phyloP scores from a whole-genome alignment of 2,329 filamentous ascomycete genomes.

The Nemania diffusa region DNA sequence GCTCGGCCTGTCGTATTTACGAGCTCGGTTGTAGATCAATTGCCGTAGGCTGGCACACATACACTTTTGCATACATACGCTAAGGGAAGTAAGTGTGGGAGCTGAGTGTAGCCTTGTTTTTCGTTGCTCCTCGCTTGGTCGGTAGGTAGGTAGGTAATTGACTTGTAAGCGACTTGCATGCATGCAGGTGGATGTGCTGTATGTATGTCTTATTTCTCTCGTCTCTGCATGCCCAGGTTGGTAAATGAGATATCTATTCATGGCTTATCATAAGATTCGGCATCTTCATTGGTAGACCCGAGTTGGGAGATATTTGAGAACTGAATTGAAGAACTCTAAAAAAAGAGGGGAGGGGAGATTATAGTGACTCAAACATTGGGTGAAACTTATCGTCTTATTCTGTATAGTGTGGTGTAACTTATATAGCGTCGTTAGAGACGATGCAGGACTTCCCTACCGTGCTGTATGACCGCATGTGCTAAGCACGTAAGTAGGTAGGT shows the following conservation, averaged over 20 bases:
- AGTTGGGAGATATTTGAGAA: not conserved
- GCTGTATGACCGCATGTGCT: not conserved
- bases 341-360: not conserved
- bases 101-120: not conserved
- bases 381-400: not conserved
- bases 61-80: not conserved
- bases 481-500: not conserved
- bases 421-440: not conserved
- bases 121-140: not conserved
- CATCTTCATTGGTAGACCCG: not conserved
- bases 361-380: not conserved
- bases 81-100: not conserved
- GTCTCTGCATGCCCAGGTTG: not conserved
- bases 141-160: constrained; percentile 12
- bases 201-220: not conserved
- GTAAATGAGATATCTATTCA: not conserved
- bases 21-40: not conserved
- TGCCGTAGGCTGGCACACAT: not conserved
- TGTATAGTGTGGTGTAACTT: not conserved
- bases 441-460: not conserved
- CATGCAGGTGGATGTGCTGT: not conserved
- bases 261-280: not conserved
- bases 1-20: not conserved
- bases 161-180: constrained; percentile 19
- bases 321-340: not conserved